Percentiles rank a stretch among this genome's conserved stretches.
These are phyloP conservation scores for Sporothrix brasiliensis DNA, from an alignment of 2,329 filamentous ascomycete species.

Conservation along the genomic window DNA sequence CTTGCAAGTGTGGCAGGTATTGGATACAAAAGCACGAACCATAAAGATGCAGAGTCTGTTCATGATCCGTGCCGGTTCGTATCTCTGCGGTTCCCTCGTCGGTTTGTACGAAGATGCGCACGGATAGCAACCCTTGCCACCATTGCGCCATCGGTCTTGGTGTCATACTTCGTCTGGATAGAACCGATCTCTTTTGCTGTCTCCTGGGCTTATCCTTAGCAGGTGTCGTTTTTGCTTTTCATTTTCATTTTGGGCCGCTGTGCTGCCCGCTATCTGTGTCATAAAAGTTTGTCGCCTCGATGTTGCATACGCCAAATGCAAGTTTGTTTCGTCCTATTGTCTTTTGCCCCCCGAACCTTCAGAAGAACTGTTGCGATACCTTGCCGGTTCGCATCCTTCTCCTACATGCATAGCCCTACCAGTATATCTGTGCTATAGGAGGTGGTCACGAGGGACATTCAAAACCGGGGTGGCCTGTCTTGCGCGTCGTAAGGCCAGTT, in stretches of 20 bases:
- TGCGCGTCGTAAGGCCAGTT: background rate
- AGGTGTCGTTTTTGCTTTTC: background rate
- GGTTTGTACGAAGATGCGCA: constrained; percentile 21
- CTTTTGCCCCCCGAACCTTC: too few relatives aligned
- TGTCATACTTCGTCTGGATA: background rate
- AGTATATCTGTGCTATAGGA: background rate
- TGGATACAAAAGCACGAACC: background rate
- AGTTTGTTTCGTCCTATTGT: background rate
- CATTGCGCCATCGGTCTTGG: constrained; percentile 20
- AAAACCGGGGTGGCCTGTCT: constrained; percentile 19
- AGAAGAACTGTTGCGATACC: background rate
- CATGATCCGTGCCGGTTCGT: background rate
- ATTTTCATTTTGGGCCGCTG: background rate
- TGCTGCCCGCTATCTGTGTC: background rate
- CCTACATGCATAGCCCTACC: constrained; percentile 16
- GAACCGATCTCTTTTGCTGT: background rate
- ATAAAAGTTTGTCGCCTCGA: background rate
- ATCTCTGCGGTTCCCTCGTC: background rate
- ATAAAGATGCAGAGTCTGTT: background rate
- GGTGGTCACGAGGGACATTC: constrained; percentile 10
- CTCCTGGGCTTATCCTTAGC: background rate
- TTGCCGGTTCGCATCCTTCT: background rate
- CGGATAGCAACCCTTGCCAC: constrained; percentile 8
- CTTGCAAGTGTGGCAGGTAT: background rate
- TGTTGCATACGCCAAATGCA: background rate